A percentile compares a stretch with the other conserved stretches of the same genome.
phyloP scores from a whole-genome alignment of 2,329 filamentous ascomycete genomes.

The Stachybotrys chlorohalonatus region DNA sequence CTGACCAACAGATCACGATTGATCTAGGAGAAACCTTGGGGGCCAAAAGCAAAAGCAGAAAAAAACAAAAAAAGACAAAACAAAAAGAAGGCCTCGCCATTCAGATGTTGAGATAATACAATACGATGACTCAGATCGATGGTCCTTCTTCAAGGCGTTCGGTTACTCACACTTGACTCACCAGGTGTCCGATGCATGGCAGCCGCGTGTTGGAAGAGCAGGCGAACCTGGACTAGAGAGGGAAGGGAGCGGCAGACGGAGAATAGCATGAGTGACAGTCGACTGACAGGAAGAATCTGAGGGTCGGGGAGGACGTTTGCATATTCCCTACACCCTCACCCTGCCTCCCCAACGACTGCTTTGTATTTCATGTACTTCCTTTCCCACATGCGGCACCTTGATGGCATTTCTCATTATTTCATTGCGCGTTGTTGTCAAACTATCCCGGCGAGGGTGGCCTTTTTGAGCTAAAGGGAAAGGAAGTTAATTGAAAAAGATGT shows the following conservation, averaged over 20 bases:
- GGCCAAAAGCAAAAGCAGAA: conserved; percentile 16
- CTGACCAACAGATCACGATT: conserved; percentile 9
- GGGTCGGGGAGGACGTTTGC: background rate
- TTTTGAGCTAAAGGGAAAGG: background rate
- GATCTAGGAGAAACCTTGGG: conserved; percentile 14
- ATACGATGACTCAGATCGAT: conserved; percentile 21
- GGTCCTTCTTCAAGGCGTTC: background rate
- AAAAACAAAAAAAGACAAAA: conserved; percentile 6
- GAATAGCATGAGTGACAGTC: background rate
- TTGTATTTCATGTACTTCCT: background rate
- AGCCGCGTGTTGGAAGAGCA: background rate
- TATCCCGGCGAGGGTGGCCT: background rate
- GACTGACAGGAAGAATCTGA: background rate
- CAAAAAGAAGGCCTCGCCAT: conserved; percentile 7
- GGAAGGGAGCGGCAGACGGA: background rate
- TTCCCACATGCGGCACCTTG: background rate
- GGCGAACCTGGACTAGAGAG: background rate
- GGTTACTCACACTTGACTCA: background rate
- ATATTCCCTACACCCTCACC: background rate
- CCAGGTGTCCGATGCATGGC: background rate
- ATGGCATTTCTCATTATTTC: background rate
- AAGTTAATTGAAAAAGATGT: background rate
- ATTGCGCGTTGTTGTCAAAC: background rate
- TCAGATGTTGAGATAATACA: conserved; percentile 28
- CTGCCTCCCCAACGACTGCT: background rate